A percentile compares a stretch with the other conserved stretches of the same genome.
Conservation (phyloP, 2,329 filamentous ascomycete species). For the Aspergillus chevalieri region DNA sequence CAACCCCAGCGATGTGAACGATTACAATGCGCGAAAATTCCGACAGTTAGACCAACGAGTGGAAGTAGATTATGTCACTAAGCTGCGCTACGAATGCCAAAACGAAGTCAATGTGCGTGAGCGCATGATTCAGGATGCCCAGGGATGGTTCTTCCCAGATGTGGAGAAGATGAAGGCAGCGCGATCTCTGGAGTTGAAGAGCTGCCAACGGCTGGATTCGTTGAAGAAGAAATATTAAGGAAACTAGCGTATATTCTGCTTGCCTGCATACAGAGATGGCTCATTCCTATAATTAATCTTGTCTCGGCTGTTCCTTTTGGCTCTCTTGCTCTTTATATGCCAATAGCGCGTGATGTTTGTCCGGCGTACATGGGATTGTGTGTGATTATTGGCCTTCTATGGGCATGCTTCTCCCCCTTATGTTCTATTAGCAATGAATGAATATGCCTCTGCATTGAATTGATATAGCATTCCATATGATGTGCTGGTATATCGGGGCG, state of each 20-base stretch:
- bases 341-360: constrained; percentile 9
- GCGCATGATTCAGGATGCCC: constrained; percentile 67
- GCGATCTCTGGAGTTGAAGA: constrained; percentile 53
- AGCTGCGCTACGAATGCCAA: constrained; percentile 66
- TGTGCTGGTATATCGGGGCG: background rate
- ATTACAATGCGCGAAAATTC: constrained; percentile 64
- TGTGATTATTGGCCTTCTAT: constrained; percentile 1
- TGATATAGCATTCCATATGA: background rate
- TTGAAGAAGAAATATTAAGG: constrained; percentile 37
- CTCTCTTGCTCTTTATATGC: constrained; percentile 6
- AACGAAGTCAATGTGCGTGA: constrained; percentile 61
- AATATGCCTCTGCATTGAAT: constrained; percentile 8
- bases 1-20: constrained; percentile 68
- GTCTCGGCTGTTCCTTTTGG: constrained; percentile 3
- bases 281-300: constrained; percentile 7
- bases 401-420: background rate
- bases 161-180: constrained; percentile 71
- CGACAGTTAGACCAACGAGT: constrained; percentile 69
- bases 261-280: background rate
- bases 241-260: constrained; percentile 2
- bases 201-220: constrained; percentile 51
- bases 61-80: constrained; percentile 65
- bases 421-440: constrained; percentile 9
- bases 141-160: constrained; percentile 83
- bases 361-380: constrained; percentile 10